Conservation (phyloP, 352 stramenopile species). For the Pythium monospermum region DNA sequence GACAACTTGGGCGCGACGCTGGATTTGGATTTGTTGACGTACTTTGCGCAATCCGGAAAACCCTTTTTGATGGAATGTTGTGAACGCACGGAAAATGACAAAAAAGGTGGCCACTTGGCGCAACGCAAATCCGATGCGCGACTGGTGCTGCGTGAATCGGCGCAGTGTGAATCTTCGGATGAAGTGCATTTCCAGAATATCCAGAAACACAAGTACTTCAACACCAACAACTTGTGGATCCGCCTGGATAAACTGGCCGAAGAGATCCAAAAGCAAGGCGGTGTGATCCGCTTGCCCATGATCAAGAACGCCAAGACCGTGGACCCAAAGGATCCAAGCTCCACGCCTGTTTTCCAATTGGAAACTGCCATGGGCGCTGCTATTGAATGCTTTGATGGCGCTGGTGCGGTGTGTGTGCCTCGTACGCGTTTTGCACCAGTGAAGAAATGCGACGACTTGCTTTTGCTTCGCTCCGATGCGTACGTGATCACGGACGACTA, state of each 20-base stretch:
- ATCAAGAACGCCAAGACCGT: conserved; percentile 89
- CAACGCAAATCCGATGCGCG: conserved; percentile 88
- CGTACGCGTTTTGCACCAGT: conserved; percentile 86
- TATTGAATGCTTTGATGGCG: conserved; percentile 85
- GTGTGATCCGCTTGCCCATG: conserved; percentile 81
- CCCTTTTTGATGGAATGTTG: conserved; percentile 94
- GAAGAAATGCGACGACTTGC: conserved; percentile 86
- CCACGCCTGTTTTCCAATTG: conserved; percentile 82
- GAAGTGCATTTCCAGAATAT: conserved; percentile 86
- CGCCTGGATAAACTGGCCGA: conserved; percentile 83
- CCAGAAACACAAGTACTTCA: conserved; percentile 86
- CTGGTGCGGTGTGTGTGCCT: conserved; percentile 83
- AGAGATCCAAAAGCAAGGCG: conserved; percentile 70
- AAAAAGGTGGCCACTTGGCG: conserved; percentile 98
- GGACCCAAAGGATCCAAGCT: conserved; percentile 82
- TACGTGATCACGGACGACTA: conserved; percentile 97
- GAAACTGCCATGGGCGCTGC: conserved; percentile 85
- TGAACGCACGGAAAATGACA: conserved; percentile 98
- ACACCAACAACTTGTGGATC: conserved; percentile 90
- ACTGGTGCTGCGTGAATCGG: conserved; percentile 92
- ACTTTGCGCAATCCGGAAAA: conserved; percentile 87
- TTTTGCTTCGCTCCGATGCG: conserved; percentile 95
- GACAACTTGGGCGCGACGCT: conserved; percentile 84
- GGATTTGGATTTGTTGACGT: conserved; percentile 82
- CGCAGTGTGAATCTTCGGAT: conserved; percentile 84